Percentiles rank a stretch among this genome's conserved stretches.
Evolutionary conservation across 257 asterid genomes (phyloP).

Genomic region (Leonotis leonurus): DNA sequence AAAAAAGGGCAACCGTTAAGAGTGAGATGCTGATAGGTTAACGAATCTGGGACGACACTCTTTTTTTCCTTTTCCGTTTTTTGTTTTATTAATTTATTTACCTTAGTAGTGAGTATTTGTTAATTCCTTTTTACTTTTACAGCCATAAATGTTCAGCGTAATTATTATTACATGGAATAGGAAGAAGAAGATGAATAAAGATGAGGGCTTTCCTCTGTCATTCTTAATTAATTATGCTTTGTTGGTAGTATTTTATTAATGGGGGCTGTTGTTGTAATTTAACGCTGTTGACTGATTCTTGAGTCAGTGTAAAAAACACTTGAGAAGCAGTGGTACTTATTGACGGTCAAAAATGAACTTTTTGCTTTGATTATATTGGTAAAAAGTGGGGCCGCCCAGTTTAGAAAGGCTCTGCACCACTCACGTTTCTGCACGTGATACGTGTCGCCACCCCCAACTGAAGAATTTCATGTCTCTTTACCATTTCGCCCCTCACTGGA

Average conservation of each 20-base stretch:
- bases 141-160: constrained; percentile 25
- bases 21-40: constrained; percentile 48
- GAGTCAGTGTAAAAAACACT: too few species aligned
- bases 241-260: too few species aligned
- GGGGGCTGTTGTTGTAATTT: constrained; percentile 6
- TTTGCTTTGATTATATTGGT: constrained; percentile 37
- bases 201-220: constrained; percentile 22
- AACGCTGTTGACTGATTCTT: constrained; percentile 6
- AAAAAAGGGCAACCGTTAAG: constrained; percentile 24
- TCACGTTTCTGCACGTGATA: constrained; percentile 55
- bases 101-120: constrained; percentile 30
- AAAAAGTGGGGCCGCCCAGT: constrained; percentile 31
- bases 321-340: too few species aligned
- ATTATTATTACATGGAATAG: constrained; percentile 15
- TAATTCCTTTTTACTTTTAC: constrained; percentile 21
- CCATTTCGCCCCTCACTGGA: constrained; percentile 2
- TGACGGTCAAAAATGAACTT: constrained; percentile 47
- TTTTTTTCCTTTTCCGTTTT: neutral
- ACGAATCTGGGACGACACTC: too few species aligned
- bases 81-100: too few species aligned
- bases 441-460: constrained; percentile 36
- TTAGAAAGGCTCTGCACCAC: constrained; percentile 4
- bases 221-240: too few species aligned
- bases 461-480: neutral
- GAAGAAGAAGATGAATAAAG: constrained; percentile 26